Conservation (phyloP, 1,139 yeast genomes). For the Ogataea hybrid region DNA sequence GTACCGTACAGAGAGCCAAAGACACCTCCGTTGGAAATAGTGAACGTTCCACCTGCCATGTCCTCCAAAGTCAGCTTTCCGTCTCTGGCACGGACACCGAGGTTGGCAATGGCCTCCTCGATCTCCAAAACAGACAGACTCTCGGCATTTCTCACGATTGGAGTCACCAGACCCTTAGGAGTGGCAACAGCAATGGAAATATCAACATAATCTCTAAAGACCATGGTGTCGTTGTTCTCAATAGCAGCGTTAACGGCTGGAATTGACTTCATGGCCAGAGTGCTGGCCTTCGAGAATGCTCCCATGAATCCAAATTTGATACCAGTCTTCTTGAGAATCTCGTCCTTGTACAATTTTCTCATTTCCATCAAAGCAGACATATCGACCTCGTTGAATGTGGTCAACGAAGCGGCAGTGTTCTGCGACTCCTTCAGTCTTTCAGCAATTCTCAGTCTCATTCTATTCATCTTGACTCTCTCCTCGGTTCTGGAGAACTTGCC, state of each 20-base stretch:
- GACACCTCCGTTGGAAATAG: conserved; percentile 99
- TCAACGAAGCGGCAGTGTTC: conserved; percentile 97
- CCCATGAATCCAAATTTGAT: conserved; percentile 99
- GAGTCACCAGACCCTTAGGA: conserved; percentile 98
- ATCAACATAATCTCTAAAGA: conserved; percentile 94
- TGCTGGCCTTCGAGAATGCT: conserved; percentile 91
- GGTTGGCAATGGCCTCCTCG: conserved; percentile 77
- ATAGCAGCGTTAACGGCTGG: conserved; percentile 97
- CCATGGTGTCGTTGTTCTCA: conserved; percentile 89
- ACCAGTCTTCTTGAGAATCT: conserved; percentile 90
- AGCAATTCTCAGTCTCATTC: conserved; percentile 99
- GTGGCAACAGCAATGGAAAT: conserved; percentile 98
- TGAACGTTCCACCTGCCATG: conserved; percentile 99
- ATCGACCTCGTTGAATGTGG: conserved; percentile 98
- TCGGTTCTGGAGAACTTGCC: conserved; percentile 79
- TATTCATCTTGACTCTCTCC: conserved; percentile 96
- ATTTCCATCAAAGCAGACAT: conserved; percentile 90
- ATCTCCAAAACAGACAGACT: conserved; percentile 84
- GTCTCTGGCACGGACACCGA: conserved; percentile 95
- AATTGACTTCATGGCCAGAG: conserved; percentile 90
- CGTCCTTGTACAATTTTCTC: conserved; percentile 97
- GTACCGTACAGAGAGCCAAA: conserved; percentile 98
- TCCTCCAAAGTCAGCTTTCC: conserved; percentile 96
- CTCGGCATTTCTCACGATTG: conserved; percentile 97
- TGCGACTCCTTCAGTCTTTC: conserved; percentile 99